These are phyloP conservation scores for Symbiodinium pilosum DNA, from an alignment of 73 alveolate genomes.

Conservation along the genomic window DNA sequence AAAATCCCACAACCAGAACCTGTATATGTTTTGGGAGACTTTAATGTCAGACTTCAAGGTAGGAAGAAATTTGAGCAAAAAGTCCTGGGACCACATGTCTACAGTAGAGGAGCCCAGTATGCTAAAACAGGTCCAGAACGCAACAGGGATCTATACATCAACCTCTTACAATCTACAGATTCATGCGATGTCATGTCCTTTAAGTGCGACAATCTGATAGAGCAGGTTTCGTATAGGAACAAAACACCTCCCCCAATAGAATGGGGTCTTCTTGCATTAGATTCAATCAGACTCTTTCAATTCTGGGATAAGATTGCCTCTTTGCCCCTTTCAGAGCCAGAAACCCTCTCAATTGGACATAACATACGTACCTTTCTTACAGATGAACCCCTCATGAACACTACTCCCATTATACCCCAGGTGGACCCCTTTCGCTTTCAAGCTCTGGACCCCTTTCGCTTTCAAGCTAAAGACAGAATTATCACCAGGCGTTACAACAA, in stretches of 20 bases:
- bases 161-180: neutral
- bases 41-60: conserved; percentile 23
- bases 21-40: neutral
- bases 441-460: no score
- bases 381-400: neutral
- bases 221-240: neutral
- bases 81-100: neutral
- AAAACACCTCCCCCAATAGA: neutral
- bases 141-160: neutral
- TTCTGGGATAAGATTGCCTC: neutral
- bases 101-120: neutral
- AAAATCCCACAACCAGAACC: conserved; percentile 10
- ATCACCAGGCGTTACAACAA: no score
- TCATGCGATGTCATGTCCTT: neutral
- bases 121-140: neutral
- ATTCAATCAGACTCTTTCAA: neutral
- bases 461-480: no score
- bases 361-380: neutral
- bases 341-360: neutral
- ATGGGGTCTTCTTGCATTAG: neutral
- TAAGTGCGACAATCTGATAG: neutral
- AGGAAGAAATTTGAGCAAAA: neutral
- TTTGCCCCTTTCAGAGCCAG: neutral
- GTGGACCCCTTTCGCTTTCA: neutral
- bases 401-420: neutral